These are phyloP conservation scores for Kalanchoe fedtschenkoi DNA, from an alignment of 164 flowering plant species.

Conservation along the genomic window DNA sequence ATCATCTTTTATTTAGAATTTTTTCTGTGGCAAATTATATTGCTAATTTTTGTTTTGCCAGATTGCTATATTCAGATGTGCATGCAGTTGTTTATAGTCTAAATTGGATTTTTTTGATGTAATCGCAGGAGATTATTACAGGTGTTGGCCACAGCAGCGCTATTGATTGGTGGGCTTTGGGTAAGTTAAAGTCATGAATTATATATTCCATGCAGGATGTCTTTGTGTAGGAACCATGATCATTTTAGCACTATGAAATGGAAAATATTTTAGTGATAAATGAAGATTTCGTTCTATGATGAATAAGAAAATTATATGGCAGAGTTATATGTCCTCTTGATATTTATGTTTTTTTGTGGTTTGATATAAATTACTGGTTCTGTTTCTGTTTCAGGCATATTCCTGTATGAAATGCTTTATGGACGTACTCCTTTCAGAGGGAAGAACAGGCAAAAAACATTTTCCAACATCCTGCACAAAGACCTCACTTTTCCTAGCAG, in stretches of 20 bases:
- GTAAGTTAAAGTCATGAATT: conserved; percentile 28
- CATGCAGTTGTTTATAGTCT: background rate
- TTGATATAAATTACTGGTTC: background rate
- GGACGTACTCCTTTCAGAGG: conserved; percentile 98
- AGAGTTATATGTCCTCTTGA: background rate
- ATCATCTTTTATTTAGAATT: too few relatives aligned
- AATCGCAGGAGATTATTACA: conserved; percentile 84
- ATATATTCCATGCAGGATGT: background rate
- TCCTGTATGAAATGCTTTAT: conserved; percentile 94
- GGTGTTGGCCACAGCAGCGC: conserved; percentile 91
- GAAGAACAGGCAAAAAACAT: conserved; percentile 90
- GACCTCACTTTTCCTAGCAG: conserved; percentile 95
- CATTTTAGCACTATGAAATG: too few relatives aligned
- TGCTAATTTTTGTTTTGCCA: background rate
- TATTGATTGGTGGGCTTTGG: conserved; percentile 98
- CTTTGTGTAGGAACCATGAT: background rate
- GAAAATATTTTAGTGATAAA: too few relatives aligned
- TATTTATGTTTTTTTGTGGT: background rate
- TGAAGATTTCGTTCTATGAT: background rate
- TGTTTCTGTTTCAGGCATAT: conserved; percentile 42
- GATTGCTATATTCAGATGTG: too few relatives aligned
- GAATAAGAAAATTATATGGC: background rate
- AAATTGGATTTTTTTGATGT: conserved; percentile 3
- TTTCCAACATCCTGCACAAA: conserved; percentile 81
- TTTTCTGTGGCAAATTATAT: background rate